Evolutionary conservation across 768 basidiomycete genomes (phyloP).

Genomic region (Cytidiella melzeri): DNA sequence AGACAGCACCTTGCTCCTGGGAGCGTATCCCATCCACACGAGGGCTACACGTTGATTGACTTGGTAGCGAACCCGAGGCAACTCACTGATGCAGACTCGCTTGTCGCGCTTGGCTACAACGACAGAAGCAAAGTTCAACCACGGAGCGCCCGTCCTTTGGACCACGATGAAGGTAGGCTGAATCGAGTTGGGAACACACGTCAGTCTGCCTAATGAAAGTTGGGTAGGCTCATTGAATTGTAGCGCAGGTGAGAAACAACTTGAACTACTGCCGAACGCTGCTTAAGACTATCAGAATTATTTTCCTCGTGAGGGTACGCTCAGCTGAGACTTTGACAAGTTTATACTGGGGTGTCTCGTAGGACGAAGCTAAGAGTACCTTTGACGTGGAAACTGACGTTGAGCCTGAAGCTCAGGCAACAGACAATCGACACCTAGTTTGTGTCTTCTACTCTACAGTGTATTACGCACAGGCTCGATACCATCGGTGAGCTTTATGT

Average conservation of each 20-base stretch:
- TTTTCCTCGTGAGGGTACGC: slow-evolving; percentile 56
- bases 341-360: background rate
- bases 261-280: slow-evolving; percentile 82
- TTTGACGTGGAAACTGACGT: slow-evolving; percentile 85
- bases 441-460: slow-evolving; percentile 55
- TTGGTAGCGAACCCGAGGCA: too few species aligned
- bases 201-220: too few species aligned
- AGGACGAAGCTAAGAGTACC: slow-evolving; percentile 78
- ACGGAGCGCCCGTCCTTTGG: too few species aligned
- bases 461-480: slow-evolving; percentile 67
- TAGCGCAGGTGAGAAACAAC: slow-evolving; percentile 87
- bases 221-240: too few species aligned
- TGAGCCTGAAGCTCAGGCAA: slow-evolving; percentile 90
- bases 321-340: background rate
- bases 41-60: too few species aligned
- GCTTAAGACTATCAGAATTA: slow-evolving; percentile 62
- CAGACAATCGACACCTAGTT: slow-evolving; percentile 84
- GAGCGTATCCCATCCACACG: too few species aligned
- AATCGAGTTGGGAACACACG: too few species aligned
- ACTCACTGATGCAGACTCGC: too few species aligned
- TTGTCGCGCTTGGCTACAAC: too few species aligned
- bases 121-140: too few species aligned
- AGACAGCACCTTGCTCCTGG: too few species aligned
- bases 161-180: too few species aligned
- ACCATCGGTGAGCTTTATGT: slow-evolving; percentile 47